phyloP scores from a whole-genome alignment of 441 rosid genomes.

The Populus hybrid region DNA sequence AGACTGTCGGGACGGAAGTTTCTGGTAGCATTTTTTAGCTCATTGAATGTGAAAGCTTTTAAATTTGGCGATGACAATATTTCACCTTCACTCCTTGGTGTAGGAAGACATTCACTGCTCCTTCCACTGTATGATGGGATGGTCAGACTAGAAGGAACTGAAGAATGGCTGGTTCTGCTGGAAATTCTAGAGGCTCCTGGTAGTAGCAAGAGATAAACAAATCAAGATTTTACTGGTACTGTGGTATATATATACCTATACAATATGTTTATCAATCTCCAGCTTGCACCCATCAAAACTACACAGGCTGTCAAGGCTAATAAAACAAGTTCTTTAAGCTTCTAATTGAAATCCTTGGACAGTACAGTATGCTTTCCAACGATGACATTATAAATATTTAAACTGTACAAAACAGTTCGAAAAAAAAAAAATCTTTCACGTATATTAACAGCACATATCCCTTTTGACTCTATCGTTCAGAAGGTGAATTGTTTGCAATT shows the following conservation, averaged over 20 bases:
- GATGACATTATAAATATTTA: neutral
- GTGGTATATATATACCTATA: neutral
- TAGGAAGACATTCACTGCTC: constrained; percentile 54
- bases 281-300: neutral
- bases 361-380: neutral
- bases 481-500: neutral
- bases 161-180: constrained; percentile 48
- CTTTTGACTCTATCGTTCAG: neutral
- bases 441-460: neutral
- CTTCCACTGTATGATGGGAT: constrained; percentile 48
- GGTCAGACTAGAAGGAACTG: constrained; percentile 52
- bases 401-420: neutral
- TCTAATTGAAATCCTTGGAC: neutral
- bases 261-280: neutral
- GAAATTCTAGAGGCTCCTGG: constrained; percentile 56
- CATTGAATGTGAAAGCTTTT: constrained; percentile 55
- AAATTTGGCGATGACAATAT: constrained; percentile 73
- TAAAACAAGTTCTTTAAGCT: neutral
- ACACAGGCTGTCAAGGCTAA: neutral
- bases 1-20: constrained; percentile 84
- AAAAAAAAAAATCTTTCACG: no score
- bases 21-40: constrained; percentile 72
- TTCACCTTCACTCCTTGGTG: constrained; percentile 78
- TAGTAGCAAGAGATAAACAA: constrained; percentile 22
- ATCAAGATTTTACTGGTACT: constrained; percentile 1